Percentiles rank a stretch among this genome's conserved stretches.
These are phyloP conservation scores for Colletotrichum somersetense DNA, from an alignment of 2,329 filamentous ascomycete species.

Conservation along the genomic window DNA sequence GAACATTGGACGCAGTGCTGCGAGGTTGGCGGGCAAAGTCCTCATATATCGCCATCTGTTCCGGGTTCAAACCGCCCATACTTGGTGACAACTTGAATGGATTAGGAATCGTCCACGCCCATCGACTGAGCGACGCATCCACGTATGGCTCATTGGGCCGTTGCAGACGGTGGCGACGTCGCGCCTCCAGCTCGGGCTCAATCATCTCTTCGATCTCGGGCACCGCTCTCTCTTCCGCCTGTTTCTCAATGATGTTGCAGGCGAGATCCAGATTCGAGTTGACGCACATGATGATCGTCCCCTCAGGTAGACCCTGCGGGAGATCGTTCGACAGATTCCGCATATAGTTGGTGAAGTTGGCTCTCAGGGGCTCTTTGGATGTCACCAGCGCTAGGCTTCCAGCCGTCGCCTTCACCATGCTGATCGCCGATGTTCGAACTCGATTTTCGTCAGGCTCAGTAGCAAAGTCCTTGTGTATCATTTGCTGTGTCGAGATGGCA, in stretches of 20 bases:
- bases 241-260: constrained; percentile 93
- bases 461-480: constrained; percentile 96
- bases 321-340: constrained; percentile 76
- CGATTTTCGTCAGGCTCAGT: constrained; percentile 92
- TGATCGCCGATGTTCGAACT: constrained; percentile 86
- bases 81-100: constrained; percentile 88
- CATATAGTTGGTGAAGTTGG: constrained; percentile 98
- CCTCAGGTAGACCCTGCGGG: constrained; percentile 88
- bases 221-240: constrained; percentile 91
- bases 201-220: constrained; percentile 97
- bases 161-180: constrained; percentile 79
- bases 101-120: constrained; percentile 93
- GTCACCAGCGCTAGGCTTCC: constrained; percentile 97
- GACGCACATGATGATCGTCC: constrained; percentile 97
- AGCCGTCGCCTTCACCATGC: constrained; percentile 94
- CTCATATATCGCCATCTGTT: constrained; percentile 96
- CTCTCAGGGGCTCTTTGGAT: constrained; percentile 94
- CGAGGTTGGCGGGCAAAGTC: constrained; percentile 92
- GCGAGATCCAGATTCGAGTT: constrained; percentile 97
- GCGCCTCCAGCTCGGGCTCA: constrained; percentile 81
- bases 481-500: constrained; percentile 94
- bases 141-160: constrained; percentile 88
- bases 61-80: constrained; percentile 80
- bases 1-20: constrained; percentile 66
- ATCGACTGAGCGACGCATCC: constrained; percentile 84